Base-by-base conservation (phyloP, 2,329 filamentous ascomycete species). In the Colletotrichum endophyticum region DNA sequence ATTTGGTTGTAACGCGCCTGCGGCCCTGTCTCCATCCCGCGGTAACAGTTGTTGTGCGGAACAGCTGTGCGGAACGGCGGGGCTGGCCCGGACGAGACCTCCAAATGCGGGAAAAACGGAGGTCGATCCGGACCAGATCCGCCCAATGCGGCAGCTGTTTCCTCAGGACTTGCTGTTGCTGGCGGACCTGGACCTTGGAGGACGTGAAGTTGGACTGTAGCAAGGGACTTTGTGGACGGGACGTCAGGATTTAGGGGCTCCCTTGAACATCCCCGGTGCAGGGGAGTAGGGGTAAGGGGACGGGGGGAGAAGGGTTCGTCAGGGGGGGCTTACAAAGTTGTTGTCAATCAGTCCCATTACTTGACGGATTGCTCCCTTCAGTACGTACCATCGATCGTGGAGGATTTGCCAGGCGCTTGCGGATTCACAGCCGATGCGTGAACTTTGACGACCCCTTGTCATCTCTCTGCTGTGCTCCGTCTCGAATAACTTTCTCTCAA, bases 101-200 rank as follows among this genome's bases (percentile, higher is more conserved):
- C 73, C 63, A 32, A 73, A 73, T 73, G 16, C 70, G 70, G 73
- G 63, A n/a, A 73, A 49, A 27, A 25, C 63, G 73, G 73, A 67
- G 73, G 70, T 15, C 36, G 28, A 73, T 73, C 63, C 73, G 73
- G 73, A 73, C 28, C 15, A 73, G 30, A 68, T 69, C 70, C 73
- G 63, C 73, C 73, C 32, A 68, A 69, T 44, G 12, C 16, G 57
- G 63, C 39, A 76, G 73, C 44, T 73, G 57, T 67, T 36, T 25
- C 68, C 59, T 30, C 49, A 44, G 61, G 22, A 49, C 32, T 57
- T 34, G 25, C 39, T 28, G 62, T 49, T 44, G 32, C 28, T 32
- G 57, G 57, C 39, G 32, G 44, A 25, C 28, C 44, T n/a, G 64
- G 64, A 34, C 64, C 25, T 61, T 16, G 57, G 8, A 44, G 5